These are phyloP conservation scores for Coniferiporia sulphurascens DNA, from an alignment of 1,284 basidiomycete species.

Conservation along the genomic window DNA sequence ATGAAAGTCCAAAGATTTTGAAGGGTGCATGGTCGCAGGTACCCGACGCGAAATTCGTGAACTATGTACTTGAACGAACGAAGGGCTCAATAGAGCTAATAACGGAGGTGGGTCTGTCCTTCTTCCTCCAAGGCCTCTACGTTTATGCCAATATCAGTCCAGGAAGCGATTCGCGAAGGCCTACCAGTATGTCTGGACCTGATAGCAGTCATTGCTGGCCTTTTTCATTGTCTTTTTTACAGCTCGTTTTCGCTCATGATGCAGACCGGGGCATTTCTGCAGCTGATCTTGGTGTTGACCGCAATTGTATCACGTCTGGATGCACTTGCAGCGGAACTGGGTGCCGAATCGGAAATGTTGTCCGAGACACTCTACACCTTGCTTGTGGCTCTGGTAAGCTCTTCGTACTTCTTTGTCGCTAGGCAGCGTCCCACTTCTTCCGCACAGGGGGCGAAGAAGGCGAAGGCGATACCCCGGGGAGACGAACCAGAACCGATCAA, in stretches of 20 bases:
- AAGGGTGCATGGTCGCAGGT: conserved; percentile 22
- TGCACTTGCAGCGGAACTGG: conserved; percentile 41
- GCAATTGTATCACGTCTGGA: conserved; percentile 57
- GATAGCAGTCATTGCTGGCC: conserved; percentile 8
- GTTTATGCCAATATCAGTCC: conserved; percentile 36
- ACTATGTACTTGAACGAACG: conserved; percentile 15
- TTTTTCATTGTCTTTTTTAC: conserved; percentile 7
- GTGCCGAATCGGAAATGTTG: conserved; percentile 22
- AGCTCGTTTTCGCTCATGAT: conserved; percentile 60
- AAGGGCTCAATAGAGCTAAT: conserved; percentile 16
- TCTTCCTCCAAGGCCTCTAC: neutral
- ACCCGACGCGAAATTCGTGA: conserved; percentile 19
- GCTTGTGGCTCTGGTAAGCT: conserved; percentile 22
- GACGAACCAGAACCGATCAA: neutral
- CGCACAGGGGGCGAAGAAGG: neutral
- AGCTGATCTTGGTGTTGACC: conserved; percentile 53
- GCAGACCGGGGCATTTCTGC: conserved; percentile 68
- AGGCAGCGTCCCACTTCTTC: neutral
- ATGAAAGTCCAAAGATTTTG: conserved; percentile 20
- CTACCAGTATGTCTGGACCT: conserved; percentile 41
- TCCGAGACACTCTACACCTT: conserved; percentile 30
- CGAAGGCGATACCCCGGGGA: neutral
- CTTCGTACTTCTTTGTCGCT: neutral
- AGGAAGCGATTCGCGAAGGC: conserved; percentile 40
- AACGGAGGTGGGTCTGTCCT: conserved; percentile 16